Base-by-base conservation (phyloP, 192 early-diverging fungal species). In the Backusella mclennaniae region DNA sequence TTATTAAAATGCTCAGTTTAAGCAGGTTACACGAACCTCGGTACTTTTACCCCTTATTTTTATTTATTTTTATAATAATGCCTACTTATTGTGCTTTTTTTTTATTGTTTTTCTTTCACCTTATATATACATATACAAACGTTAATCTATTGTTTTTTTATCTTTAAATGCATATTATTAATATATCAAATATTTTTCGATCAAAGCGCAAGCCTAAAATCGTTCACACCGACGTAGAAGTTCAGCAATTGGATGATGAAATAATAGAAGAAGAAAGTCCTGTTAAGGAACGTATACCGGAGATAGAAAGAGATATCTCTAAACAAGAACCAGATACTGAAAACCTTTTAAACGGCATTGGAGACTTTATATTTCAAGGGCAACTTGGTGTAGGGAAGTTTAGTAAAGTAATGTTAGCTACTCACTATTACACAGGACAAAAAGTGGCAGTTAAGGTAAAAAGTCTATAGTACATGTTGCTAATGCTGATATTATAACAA, bases 371-470 rank as follows among this genome's bases (percentile, higher is more conserved):
- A 8, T 94, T 96, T 78, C 81, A 91, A 77, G 89, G 87, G 75
- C 89, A 90, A 12, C 85, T 96, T 9, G 93, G 93, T 23, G 89
- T 89, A 72, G 94, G 93, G 42, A 95, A 95, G 73, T 95, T 95
- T 76, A 91, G 91, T 73, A 88, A 92, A 59, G 93, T 95, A 17
- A 89, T 93, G 73, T 85, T 95, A 14, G 92, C 90, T 9, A 85
- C 82, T 31, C 93, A 95, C 71, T 82, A 80, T 73, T 73, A 81
- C 33, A 88, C 85, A 29, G 76, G 79, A 15, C 69, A 81, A 26
- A 73, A 74, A 41, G 69, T 74, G 1, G 82, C 82, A 17, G 71
- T 84, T 19, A 84, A 84, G 80, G 80, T 77, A 74, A 33, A 33
- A 33, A 33, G 3, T 33, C 8, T 46, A 67, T 21, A 23, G 36